Conservation (phyloP, 148 eudicot species). For the Amaranthus cruentus region DNA sequence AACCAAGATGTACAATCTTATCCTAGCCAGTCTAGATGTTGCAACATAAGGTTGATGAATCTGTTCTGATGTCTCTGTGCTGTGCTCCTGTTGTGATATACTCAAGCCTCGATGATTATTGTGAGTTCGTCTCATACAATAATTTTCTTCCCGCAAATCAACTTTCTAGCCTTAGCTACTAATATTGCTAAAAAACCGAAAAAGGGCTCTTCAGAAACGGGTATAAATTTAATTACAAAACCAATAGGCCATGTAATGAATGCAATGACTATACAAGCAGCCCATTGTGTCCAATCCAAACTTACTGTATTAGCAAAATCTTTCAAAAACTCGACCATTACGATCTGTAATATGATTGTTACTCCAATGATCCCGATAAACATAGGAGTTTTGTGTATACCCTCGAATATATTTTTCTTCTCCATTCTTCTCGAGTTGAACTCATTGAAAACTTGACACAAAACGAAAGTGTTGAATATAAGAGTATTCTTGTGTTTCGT, state of each 20-base stretch:
- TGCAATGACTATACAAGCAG: conserved; percentile 47
- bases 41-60: no score
- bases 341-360: conserved; percentile 60
- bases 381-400: conserved; percentile 44
- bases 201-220: conserved; percentile 34
- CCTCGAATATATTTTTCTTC: conserved; percentile 63
- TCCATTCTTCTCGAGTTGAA: conserved; percentile 73
- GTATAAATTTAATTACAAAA: conserved; percentile 57
- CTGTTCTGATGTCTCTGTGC: no score
- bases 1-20: conserved; percentile 2
- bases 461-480: conserved; percentile 73
- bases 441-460: conserved; percentile 84
- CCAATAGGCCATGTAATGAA: conserved; percentile 71
- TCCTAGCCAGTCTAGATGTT: not conserved
- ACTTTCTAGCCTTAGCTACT: conserved; percentile 2
- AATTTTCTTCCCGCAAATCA: not conserved
- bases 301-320: conserved; percentile 68
- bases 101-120: not conserved
- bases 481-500: conserved; percentile 54
- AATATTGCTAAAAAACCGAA: conserved; percentile 17
- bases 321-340: conserved; percentile 80
- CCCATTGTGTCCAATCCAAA: conserved; percentile 61
- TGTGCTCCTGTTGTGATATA: no score
- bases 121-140: not conserved
- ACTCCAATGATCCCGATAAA: conserved; percentile 62